These are phyloP conservation scores for Sphagnum contortum DNA, from an alignment of 225 moss, liverwort and hornwort species.

Conservation along the genomic window DNA sequence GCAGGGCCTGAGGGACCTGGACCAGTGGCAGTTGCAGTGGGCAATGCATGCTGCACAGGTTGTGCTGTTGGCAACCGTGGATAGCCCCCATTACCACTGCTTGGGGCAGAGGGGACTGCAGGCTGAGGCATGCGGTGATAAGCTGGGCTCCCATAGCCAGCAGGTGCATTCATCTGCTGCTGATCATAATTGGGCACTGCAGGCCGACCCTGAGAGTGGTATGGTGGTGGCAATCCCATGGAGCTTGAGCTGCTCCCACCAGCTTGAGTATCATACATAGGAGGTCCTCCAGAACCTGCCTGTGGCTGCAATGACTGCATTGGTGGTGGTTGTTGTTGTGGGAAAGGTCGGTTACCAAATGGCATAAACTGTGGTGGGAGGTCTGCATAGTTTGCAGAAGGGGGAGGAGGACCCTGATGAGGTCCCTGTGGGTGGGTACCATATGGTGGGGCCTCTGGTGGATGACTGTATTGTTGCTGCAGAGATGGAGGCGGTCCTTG, in stretches of 20 bases:
- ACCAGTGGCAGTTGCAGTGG: conserved; percentile 28
- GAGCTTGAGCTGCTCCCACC: conserved; percentile 38
- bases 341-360: conserved; percentile 39
- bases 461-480: conserved; percentile 37
- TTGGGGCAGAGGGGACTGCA: conserved; percentile 37
- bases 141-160: conserved; percentile 43
- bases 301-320: conserved; percentile 35
- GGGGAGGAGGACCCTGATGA: conserved; percentile 27
- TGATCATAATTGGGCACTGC: conserved; percentile 41
- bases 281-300: conserved; percentile 33
- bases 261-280: conserved; percentile 48
- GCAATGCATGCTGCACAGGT: conserved; percentile 51
- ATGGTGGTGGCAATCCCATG: conserved; percentile 38
- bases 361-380: conserved; percentile 42
- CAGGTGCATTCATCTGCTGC: conserved; percentile 21
- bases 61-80: conserved; percentile 76
- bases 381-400: conserved; percentile 18
- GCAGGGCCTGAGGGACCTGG: conserved; percentile 23
- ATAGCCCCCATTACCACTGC: conserved; percentile 50
- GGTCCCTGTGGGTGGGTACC: conserved; percentile 26
- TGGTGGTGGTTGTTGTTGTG: conserved; percentile 11
- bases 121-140: conserved; percentile 57
- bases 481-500: conserved; percentile 23
- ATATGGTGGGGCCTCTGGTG: conserved; percentile 45
- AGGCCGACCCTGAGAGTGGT: conserved; percentile 50